Base-by-base conservation (phyloP, 192 early-diverging fungal genomes). In the Coemansia sp. region DNA sequence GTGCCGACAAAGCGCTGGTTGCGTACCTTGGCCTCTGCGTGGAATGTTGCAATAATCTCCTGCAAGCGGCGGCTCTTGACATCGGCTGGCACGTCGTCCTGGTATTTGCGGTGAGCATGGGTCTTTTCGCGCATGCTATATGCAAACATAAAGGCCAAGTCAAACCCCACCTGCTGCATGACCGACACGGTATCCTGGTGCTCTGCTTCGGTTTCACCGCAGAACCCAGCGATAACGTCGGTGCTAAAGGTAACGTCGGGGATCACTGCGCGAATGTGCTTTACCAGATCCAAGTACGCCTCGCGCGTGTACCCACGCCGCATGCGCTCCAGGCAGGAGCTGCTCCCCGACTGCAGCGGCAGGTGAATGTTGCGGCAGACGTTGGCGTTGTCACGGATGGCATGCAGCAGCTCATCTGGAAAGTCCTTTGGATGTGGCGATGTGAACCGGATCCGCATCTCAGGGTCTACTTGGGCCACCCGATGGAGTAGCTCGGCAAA, bases 371-470 rank as follows among this genome's bases (percentile, higher is more conserved):
- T 85, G 54, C 86, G 86, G 72, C 87, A 89, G 36, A 91, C 73
- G 53, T 91, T 91, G 18, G 85, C 74, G 58, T 81, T 76, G 53
- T 84, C 84, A 32, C 87, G 83, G 60, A 91, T 89, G 8, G 87
- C 70, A 53, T 88, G 72, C 39, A 91, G 60, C 15, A 91, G 67
- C 36, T 88, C 87, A 27, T 84, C 86, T 10, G 89, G 89, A 58
- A 91, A 91, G 60, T 91, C 87, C 74, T 91, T 91, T 59, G 89
- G 89, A 63, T 91, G 89, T 38, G 89, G 89, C 43, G 87, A 89
- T 18, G 87, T 89, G 54, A 91, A 91, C 40, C 89, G 84, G 53
- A 91, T 80, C 40, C 89, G 86, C 84, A 91, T 86, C 81, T 91
- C 86, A 6, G 87, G 87, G 44, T 89, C 82, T 41, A 88, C 68